Conservation (phyloP, 192 early-diverging fungal species). For the Dissophora globulifera region DNA sequence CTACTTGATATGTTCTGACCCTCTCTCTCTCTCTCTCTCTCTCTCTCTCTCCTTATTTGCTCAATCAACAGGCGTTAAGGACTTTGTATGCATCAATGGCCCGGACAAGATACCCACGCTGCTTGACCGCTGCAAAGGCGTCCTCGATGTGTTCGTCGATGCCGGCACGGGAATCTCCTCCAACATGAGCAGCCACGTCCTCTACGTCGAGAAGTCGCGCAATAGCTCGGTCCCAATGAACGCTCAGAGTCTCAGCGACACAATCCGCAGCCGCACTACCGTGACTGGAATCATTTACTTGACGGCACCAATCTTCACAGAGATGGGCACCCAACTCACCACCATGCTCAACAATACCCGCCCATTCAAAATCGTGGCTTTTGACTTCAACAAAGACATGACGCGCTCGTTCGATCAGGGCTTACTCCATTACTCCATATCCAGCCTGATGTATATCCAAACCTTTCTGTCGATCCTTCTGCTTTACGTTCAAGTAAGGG, state of each 20-base stretch:
- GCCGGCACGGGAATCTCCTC: constrained; percentile 4
- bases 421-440: constrained; percentile 29
- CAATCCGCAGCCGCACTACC: background rate
- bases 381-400: constrained; percentile 30
- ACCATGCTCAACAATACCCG: constrained; percentile 22
- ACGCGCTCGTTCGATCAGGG: background rate
- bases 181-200: constrained; percentile 20
- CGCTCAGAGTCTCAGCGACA: background rate
- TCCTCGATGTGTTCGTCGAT: constrained; percentile 17
- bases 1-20: background rate
- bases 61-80: constrained; percentile 44
- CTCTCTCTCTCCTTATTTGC: background rate
- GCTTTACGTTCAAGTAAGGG: constrained; percentile 37
- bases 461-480: constrained; percentile 22
- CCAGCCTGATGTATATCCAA: constrained; percentile 35
- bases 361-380: constrained; percentile 25
- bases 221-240: background rate
- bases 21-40: background rate
- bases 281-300: constrained; percentile 36
- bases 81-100: constrained; percentile 45
- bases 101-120: constrained; percentile 3
- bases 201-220: constrained; percentile 6
- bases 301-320: constrained; percentile 6
- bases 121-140: constrained; percentile 39
- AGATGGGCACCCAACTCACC: background rate